A percentile compares a stretch with the other conserved stretches of the same genome.
phyloP scores from a whole-genome alignment of 2,329 filamentous ascomycete species.

The Neonectria hederae region DNA sequence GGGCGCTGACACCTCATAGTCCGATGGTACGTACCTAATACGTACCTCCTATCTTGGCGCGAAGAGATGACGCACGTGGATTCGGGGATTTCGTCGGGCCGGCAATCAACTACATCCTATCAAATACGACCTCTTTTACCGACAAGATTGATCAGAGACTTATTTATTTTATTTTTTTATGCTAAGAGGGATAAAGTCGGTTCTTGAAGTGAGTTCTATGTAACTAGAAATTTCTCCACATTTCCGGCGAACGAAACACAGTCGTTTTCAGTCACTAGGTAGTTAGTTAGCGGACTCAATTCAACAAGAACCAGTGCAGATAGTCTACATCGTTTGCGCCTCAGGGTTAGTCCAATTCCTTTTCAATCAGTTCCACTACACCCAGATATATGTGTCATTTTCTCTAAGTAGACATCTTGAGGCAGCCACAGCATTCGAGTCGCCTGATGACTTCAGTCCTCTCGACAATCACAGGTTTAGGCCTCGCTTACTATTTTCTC shows the following conservation, averaged over 20 bases:
- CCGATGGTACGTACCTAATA: slow-evolving; percentile 35
- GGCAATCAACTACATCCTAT: neutral
- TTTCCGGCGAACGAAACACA: too few relatives aligned
- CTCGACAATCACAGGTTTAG: neutral
- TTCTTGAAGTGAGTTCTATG: too few relatives aligned
- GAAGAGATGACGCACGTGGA: slow-evolving; percentile 15
- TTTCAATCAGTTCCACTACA: neutral
- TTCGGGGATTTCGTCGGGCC: slow-evolving; percentile 22
- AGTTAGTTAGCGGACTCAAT: too few relatives aligned
- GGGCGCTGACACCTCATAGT: slow-evolving; percentile 37
- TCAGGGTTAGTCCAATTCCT: neutral
- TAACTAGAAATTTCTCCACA: too few relatives aligned
- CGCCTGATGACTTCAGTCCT: neutral
- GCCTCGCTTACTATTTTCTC: neutral
- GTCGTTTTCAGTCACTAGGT: too few relatives aligned
- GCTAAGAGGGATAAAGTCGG: too few relatives aligned
- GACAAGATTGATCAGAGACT: neutral
- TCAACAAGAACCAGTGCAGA: neutral
- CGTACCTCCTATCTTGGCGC: slow-evolving; percentile 24
- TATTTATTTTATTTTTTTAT: neutral
- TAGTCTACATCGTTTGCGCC: too few relatives aligned
- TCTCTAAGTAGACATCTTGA: neutral
- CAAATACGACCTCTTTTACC: neutral
- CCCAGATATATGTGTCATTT: neutral
- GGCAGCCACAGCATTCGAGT: neutral